Base-by-base conservation (phyloP, 2,329 filamentous ascomycete species). In the Purpureocillium takamizusanense region DNA sequence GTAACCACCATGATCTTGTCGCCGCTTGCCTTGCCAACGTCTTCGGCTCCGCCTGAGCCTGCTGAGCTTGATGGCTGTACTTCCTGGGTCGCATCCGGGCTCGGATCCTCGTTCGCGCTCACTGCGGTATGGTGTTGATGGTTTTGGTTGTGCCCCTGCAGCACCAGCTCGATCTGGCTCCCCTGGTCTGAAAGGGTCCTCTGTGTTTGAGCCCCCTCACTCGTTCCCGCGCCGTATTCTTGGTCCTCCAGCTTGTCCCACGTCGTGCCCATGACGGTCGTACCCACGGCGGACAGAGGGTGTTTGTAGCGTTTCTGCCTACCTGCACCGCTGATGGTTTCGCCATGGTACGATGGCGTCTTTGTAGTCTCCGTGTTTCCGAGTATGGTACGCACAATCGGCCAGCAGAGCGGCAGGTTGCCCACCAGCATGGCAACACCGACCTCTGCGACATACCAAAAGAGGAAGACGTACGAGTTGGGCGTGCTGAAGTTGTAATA, bases 401-500 rank as follows among this genome's bases (percentile, higher is more conserved):
- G 70, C 68, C 74, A 80, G 44, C 68, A 71, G 35, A 78, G 70
- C 0, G 76, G 76, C 6, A 81, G 61, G 42, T 81, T 81, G 21
- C 74, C 68, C 13, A 79, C 75, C 35, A 78, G 65, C 31, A 81
- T 63, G 6, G 75, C 73, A 0, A 76, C 76, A 33, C 69, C 73
- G 11, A 69, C 67, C 50, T 81, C 76, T 21, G 74, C 67, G 8
- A 76, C 67, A 45, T 78, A 77, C 75, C 76, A 81, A 46, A 70
- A 70, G 0, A 76, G 67, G 62, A 76, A 81, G 29, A 70, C 55
- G 12, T 62, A 59, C 3, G 70, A 72, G 51, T 75, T 78, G 1
- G 72, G 72, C 15, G 74, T 56, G 13, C 59, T 67, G 42, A 81
- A 78, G 33, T 72, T 76, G 56, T 77, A 78, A 49, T 76, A 74